Evolutionary conservation across 1,139 yeast species (phyloP).

Genomic region (Hyphopichia buzzinii): DNA sequence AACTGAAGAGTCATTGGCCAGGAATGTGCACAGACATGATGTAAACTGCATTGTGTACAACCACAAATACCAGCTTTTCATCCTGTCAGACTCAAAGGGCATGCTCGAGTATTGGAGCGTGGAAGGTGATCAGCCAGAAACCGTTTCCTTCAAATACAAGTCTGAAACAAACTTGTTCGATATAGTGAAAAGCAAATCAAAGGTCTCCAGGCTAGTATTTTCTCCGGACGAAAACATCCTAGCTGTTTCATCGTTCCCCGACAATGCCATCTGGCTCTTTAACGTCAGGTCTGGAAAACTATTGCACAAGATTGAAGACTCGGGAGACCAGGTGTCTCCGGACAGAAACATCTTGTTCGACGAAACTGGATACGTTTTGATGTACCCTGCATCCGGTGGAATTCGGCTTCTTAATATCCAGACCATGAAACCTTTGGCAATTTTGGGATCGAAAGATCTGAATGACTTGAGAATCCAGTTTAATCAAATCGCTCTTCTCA

Average conservation of each 20-base stretch:
- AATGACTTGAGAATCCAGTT: conserved; percentile 23
- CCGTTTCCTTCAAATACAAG: conserved; percentile 34
- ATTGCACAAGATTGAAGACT: conserved; percentile 15
- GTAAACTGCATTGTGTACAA: conserved; percentile 28
- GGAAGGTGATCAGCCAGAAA: conserved; percentile 9
- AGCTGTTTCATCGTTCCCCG: conserved; percentile 25
- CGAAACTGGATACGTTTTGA: conserved; percentile 27
- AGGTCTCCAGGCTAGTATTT: conserved; percentile 12
- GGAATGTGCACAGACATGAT: conserved; percentile 28
- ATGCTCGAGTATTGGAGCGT: conserved; percentile 45
- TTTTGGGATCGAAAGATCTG: conserved; percentile 33
- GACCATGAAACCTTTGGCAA: conserved; percentile 20
- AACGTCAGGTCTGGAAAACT: conserved; percentile 32
- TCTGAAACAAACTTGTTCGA: conserved; percentile 43
- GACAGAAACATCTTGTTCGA: conserved; percentile 29
- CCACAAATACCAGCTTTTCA: conserved; percentile 24
- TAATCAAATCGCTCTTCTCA: conserved; percentile 14
- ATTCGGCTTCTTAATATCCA: conserved; percentile 30
- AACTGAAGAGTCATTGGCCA: conserved; percentile 9
- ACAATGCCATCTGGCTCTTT: conserved; percentile 31
- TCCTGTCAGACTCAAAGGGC: conserved; percentile 39
- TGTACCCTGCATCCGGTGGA: conserved; percentile 33
- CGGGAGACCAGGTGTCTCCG: conserved; percentile 11
- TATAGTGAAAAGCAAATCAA: conserved; percentile 19
- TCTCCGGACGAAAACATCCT: conserved; percentile 25